These are phyloP conservation scores for Geranium incanum DNA, from an alignment of 441 rosid genomes.

Conservation along the genomic window DNA sequence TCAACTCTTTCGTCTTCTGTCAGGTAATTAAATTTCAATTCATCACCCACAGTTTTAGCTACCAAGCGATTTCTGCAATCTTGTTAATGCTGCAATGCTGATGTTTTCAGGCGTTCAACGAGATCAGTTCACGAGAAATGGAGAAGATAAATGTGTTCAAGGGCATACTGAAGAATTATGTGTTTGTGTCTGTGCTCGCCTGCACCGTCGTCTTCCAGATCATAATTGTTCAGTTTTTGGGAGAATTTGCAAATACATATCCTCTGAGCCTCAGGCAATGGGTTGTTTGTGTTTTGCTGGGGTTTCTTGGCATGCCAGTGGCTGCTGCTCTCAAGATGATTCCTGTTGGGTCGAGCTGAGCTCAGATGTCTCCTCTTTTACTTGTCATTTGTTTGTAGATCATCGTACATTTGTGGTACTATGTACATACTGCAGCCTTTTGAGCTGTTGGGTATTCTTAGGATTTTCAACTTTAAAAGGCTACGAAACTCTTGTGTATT, in stretches of 20 bases:
- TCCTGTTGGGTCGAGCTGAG: constrained; percentile 36
- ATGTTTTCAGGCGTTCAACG: constrained; percentile 43
- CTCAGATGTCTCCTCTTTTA: not conserved
- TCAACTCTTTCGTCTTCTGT: constrained; percentile 48
- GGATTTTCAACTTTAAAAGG: too few relatives aligned
- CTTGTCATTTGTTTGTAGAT: not conserved
- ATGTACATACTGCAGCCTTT: too few relatives aligned
- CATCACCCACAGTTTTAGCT: not conserved
- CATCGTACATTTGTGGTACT: not conserved
- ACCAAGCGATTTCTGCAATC: not conserved
- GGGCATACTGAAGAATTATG: constrained; percentile 42
- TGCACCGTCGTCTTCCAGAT: constrained; percentile 40
- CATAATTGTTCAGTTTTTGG: constrained; percentile 36
- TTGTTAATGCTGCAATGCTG: not conserved
- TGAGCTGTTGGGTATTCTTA: too few relatives aligned
- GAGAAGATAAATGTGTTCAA: constrained; percentile 42
- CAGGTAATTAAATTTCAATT: constrained; percentile 33
- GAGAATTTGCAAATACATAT: constrained; percentile 40
- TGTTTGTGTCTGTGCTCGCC: constrained; percentile 34
- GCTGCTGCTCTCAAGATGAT: constrained; percentile 59
- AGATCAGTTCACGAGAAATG: constrained; percentile 52
- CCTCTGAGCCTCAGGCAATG: constrained; percentile 42
- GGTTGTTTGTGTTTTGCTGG: constrained; percentile 35
- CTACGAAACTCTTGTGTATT: too few relatives aligned
- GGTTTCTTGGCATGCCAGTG: constrained; percentile 74